Percentiles rank a stretch among this genome's conserved stretches.
These are phyloP conservation scores for Graphilbum sp. DNA, from an alignment of 2,329 filamentous ascomycete genomes.

Conservation along the genomic window DNA sequence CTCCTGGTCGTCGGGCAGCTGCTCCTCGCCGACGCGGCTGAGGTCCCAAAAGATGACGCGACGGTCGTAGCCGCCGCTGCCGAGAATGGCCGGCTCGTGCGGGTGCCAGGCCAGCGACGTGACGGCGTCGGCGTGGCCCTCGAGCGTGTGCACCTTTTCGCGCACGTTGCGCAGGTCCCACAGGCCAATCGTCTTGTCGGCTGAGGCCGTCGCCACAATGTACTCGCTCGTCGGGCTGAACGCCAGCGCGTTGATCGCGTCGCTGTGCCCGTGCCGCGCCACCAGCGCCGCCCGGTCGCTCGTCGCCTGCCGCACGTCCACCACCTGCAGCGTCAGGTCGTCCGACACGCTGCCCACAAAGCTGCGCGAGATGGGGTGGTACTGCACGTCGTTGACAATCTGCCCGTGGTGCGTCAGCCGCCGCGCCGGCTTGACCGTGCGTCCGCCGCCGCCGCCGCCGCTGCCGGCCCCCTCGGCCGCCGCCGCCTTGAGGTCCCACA, in stretches of 20 bases:
- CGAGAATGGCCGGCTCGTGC: constrained; percentile 71
- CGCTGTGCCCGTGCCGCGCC: constrained; percentile 60
- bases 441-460: neutral
- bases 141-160: constrained; percentile 75
- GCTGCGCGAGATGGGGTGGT: constrained; percentile 71
- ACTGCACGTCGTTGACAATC: constrained; percentile 93
- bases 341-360: constrained; percentile 91
- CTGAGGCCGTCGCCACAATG: constrained; percentile 80
- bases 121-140: constrained; percentile 77
- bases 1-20: constrained; percentile 84
- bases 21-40: constrained; percentile 80
- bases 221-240: constrained; percentile 91
- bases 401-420: constrained; percentile 78
- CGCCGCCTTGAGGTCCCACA: constrained; percentile 80
- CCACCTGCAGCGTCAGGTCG: constrained; percentile 80
- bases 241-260: constrained; percentile 89
- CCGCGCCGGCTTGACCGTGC: constrained; percentile 45
- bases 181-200: constrained; percentile 85
- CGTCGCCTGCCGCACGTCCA: constrained; percentile 61
- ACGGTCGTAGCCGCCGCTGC: constrained; percentile 82
- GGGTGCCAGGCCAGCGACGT: constrained; percentile 94
- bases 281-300: constrained; percentile 52
- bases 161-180: constrained; percentile 92
- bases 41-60: constrained; percentile 96
- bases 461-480: constrained; percentile 28